Base-by-base conservation (phyloP, 805 yeast genomes). In the Kazachstania africana region DNA sequence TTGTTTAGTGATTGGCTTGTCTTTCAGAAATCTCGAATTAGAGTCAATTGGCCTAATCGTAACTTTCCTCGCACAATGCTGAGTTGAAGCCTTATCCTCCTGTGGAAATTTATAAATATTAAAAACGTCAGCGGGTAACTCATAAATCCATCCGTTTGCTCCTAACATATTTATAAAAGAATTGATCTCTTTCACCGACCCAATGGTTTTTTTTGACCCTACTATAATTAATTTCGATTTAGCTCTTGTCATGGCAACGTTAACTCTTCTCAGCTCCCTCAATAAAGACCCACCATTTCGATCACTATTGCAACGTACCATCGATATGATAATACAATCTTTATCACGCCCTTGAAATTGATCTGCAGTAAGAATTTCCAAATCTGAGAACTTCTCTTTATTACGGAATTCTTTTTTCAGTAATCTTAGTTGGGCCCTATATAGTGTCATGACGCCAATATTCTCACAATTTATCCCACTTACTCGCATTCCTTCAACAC, bases 291-390 rank as follows among this genome's bases (percentile, higher is more conserved):
- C 97, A 1, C 81, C 75, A 25, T 63, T 65, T 8, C 65, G 61
- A 14, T 68, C 68, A 1, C 62, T 63, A 50, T 87, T 85, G 4
- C 94, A 78, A 29, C 95, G 63, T 3, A 91, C 98, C 43, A 91
- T 60, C 0, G 97, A 88, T 3, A 91, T 81, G 5, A 91, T 74
- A 12, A 91, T 72, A 48, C 95, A 81, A 20, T 83, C 88, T 47
- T 88, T 91, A 55, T 91, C 99, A 34, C 96, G 67, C 0, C 98
- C 99, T 57, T 91, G 98, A 47, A 80, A 88, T 48, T 79, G 83
- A 55, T 91, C 99, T 0, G 96, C 97, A 0, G 99, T 91, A 35
- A 88, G 61, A 20, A 82, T 66, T 43, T 91, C 97, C 19, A 91
- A 56, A 1, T 62, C 68, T 6, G 59, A 50, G 16, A 56, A 44